Percentiles rank a stretch among this genome's conserved stretches.
These are phyloP conservation scores for Astragalus glycyphyllos DNA, from an alignment of 306 rosid genomes.

Conservation along the genomic window DNA sequence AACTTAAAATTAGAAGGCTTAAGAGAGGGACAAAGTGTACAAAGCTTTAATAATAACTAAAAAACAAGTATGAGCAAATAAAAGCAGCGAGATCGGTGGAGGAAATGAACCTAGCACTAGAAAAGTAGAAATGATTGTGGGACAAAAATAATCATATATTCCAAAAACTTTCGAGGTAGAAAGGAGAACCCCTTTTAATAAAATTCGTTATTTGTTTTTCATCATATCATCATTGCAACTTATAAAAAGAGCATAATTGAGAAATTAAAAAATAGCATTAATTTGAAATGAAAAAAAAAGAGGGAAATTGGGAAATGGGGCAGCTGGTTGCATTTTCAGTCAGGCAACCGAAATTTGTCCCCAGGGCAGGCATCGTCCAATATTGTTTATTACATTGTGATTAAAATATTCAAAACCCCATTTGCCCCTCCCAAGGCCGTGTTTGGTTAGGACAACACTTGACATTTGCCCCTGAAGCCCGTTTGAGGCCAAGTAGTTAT, in stretches of 20 bases:
- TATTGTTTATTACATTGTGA: background rate
- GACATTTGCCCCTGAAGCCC: no score
- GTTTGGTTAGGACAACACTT: no score
- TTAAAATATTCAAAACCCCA: no score
- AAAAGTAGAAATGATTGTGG: constrained; percentile 54
- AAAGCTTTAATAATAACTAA: constrained; percentile 35
- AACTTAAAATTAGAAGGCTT: constrained; percentile 43
- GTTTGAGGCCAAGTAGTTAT: no score
- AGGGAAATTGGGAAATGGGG: constrained; percentile 27
- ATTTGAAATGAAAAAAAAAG: background rate
- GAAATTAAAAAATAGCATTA: background rate
- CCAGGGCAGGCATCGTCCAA: constrained; percentile 12
- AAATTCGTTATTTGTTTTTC: background rate
- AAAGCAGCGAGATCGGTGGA: constrained; percentile 39
- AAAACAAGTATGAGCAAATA: constrained; percentile 39
- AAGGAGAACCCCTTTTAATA: constrained; percentile 50
- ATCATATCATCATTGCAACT: constrained; percentile 10
- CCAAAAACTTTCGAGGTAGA: constrained; percentile 40
- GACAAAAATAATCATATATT: constrained; percentile 46
- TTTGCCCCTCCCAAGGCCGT: no score
- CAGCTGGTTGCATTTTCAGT: constrained; percentile 29
- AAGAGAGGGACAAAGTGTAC: constrained; percentile 52
- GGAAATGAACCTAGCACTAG: constrained; percentile 6
- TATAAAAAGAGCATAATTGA: background rate
- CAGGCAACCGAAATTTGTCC: constrained; percentile 35